A percentile compares a stretch with the other conserved stretches of the same genome.
phyloP scores from a whole-genome alignment of 352 stramenopile genomes.

The Phytopythium sindhum region DNA sequence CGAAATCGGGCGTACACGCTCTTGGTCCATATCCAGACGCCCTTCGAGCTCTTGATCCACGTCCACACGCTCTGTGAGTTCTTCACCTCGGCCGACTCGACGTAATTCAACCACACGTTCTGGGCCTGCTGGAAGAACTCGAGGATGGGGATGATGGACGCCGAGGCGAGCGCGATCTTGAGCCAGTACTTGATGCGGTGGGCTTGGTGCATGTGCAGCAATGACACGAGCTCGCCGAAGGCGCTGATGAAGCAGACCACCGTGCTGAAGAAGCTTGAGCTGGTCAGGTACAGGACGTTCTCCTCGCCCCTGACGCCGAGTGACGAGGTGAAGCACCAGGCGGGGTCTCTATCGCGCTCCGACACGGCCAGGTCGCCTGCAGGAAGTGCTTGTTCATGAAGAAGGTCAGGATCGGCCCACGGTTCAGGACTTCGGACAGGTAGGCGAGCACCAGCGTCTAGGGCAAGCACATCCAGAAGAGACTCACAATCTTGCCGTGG shows the following conservation, averaged over 20 bases:
- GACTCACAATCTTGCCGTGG: constrained; percentile 55
- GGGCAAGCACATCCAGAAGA: constrained; percentile 55
- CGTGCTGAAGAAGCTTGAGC: constrained; percentile 42
- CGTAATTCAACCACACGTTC: constrained; percentile 43
- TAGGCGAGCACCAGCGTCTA: constrained; percentile 40
- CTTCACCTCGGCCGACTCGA: constrained; percentile 20
- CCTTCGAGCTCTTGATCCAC: neutral
- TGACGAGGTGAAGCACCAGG: constrained; percentile 32
- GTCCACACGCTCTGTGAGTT: neutral
- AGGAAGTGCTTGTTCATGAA: constrained; percentile 55
- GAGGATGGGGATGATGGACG: no score
- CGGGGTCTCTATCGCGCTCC: constrained; percentile 40
- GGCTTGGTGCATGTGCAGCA: no score
- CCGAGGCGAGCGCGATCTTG: no score
- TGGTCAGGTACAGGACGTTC: constrained; percentile 38
- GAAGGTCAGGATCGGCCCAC: constrained; percentile 47
- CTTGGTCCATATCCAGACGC: neutral
- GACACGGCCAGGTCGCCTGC: constrained; percentile 50
- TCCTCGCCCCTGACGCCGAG: constrained; percentile 37
- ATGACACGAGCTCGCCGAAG: no score
- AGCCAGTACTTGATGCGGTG: no score
- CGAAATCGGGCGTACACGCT: neutral
- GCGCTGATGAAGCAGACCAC: no score
- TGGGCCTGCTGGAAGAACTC: constrained; percentile 19
- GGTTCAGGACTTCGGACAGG: constrained; percentile 48